Percentiles rank a stretch among this genome's conserved stretches.
Evolutionary conservation across 148 eudicot genomes (phyloP).

Genomic region (Vaccinium corymbosum): DNA sequence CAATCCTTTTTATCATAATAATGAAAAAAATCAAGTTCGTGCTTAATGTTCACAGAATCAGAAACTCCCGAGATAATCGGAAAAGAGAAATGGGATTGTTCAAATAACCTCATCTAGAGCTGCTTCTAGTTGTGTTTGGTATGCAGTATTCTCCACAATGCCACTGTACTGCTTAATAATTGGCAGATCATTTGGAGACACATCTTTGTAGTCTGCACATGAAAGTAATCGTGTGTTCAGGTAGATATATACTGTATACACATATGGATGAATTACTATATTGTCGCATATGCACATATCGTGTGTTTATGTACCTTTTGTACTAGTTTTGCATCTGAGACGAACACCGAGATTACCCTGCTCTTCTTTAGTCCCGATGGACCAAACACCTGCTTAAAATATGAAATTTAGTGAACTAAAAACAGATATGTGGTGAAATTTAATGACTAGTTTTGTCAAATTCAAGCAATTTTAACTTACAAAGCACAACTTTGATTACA

Average conservation of each 20-base stretch:
- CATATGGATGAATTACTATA: neutral
- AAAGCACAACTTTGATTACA: too few species aligned
- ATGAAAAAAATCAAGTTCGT: neutral
- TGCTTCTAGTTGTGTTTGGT: conserved; percentile 21
- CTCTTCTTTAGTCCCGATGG: neutral
- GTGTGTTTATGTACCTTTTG: conserved; percentile 23
- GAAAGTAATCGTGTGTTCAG: too few species aligned
- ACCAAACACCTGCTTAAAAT: conserved; percentile 14
- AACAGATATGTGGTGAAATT: too few species aligned
- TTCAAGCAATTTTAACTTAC: too few species aligned
- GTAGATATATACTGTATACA: neutral
- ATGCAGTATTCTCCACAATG: conserved; percentile 14
- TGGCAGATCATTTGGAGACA: conserved; percentile 20
- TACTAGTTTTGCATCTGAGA: conserved; percentile 30
- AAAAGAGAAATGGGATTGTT: neutral
- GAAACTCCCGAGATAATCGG: too few species aligned
- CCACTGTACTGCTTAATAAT: conserved; percentile 15
- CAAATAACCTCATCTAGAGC: conserved; percentile 5
- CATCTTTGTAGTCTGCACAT: conserved; percentile 25
- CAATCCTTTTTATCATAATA: conserved; percentile 5
- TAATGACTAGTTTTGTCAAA: too few species aligned
- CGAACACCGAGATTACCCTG: neutral
- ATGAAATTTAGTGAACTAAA: too few species aligned
- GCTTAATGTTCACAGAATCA: neutral
- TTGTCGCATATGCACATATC: too few species aligned